Evolutionary conservation across 768 basidiomycete species (phyloP), one percentile per base, ranked within the genome.

Genomic region (Lactarius deliciosus): DNA sequence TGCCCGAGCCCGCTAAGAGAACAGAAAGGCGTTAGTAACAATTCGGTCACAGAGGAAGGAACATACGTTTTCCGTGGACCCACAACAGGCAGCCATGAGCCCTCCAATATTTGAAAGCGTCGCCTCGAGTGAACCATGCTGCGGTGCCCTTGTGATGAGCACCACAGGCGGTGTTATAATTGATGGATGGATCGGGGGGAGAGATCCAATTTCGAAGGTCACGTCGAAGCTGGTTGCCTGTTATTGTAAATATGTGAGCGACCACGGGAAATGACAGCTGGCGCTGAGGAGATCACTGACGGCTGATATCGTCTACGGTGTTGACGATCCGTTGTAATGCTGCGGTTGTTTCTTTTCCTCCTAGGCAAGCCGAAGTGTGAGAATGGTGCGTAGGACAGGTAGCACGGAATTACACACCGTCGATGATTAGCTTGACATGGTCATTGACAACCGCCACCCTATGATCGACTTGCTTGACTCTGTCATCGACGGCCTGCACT

Each of bases 1-100:
- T 64, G 0, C 64, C 64, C 7, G 58, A 64, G 22, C 64, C 64
- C n/a, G 58, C 64, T 64, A 55, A 1, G 5, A 20, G 34, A 32
- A 3, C 54, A 28, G 54, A 5, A 28, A 30, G 8, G 8, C 1
- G 16, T 60, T 15, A 34, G 59, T 28, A 55, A 10, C 11, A 28
- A 40, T 18, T n/a, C 43, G n/a, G 13, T 15, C 36, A 1, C 0
- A 7, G 3, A 54, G 10, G 9, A 13, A 5, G 47, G 8, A 11
- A 50, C n/a, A 1, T 58, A 59, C 64, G 57, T 50, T 64, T 59
- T 28, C 45, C 57, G 8, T 57, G 32, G 0, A 58, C n/a, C 57
- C 64, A 64, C 11, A 58, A 25, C 5, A 64, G 11, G 45, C 32
- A 59, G 15, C 41, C 41, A 5, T 38, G 16, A 2, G 2, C 1